Conservation (phyloP, 768 basidiomycete genomes). For the Megacollybia marginata region DNA sequence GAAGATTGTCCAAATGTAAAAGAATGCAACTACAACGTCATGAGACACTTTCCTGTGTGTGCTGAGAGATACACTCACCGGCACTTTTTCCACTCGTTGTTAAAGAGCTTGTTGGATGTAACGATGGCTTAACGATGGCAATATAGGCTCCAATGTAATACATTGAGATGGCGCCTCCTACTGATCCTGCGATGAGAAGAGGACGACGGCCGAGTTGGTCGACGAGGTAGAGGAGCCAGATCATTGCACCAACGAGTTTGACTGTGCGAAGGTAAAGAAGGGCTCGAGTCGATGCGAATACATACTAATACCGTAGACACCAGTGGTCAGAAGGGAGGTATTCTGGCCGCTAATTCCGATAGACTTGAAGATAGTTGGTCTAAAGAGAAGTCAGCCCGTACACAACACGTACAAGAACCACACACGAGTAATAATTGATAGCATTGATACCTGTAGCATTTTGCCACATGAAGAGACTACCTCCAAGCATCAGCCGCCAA, state of each 20-base stretch:
- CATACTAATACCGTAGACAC: conserved; percentile 33
- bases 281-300: too few species aligned
- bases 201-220: conserved; percentile 34
- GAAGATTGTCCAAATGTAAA: conserved; percentile 31
- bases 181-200: conserved; percentile 32
- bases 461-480: conserved; percentile 35
- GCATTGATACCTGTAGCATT: conserved; percentile 40
- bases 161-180: conserved; percentile 31
- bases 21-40: conserved; percentile 20
- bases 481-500: conserved; percentile 28
- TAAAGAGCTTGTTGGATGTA: conserved; percentile 11
- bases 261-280: conserved; percentile 7
- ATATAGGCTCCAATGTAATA: conserved; percentile 39
- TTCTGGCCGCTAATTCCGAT: conserved; percentile 34
- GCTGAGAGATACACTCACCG: conserved; percentile 14
- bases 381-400: conserved; percentile 3
- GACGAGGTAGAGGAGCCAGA: conserved; percentile 35
- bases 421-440: conserved; percentile 37
- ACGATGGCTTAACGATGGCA: conserved; percentile 25
- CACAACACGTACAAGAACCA: neutral
- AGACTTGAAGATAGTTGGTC: conserved; percentile 38
- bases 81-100: conserved; percentile 22
- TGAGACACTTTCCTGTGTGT: neutral
- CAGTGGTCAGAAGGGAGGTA: conserved; percentile 33
- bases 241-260: conserved; percentile 26